Base-by-base conservation (phyloP, 805 yeast species). In the Candida krabiensis region DNA sequence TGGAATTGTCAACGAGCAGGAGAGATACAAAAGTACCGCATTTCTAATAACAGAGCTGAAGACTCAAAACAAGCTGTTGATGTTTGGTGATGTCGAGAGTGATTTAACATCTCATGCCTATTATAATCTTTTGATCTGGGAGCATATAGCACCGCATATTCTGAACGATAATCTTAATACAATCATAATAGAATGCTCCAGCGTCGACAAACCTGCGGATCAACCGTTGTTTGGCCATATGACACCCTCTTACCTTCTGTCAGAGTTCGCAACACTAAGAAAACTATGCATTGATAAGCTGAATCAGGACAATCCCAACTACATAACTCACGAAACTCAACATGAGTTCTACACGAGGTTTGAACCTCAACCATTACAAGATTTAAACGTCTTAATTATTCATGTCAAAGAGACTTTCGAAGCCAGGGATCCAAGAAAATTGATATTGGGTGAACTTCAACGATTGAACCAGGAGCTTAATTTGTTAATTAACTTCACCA, bases 1-100 rank as follows among this genome's bases (percentile, higher is more conserved):
- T 46, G 73, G 74, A 1, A 13, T 16, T 3, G 24, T 40, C 12
- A 19, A 26, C 2, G 19, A 30, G 0, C n/a, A 36, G 19, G 12
- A 34, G 35, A 4, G 60, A 55, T 66, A 70, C 60, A 47, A 71
- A 61, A 70, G 80, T 28, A 75, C 87, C 3, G 83, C 88, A 2
- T 89, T 70, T 54, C 63, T 87, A 17, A 53, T 87, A 24, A 56
- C 65, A 12, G 52, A 51, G 17, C 28, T 24, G 4, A 19, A 23
- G 0, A 48, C 69, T 1, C 50, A 61, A 9, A 47, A 66, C 7
- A 64, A 67, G 16, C 33, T 88, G 2, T 58, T 88, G 7, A 58
- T 84, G 3, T 87, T 88, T 70, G 97, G 97, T 1, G 97, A 89
- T 56, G 76, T 86, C 24, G 96, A 89, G 55, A 72, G 83, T 33